Conservation (phyloP, 192 early-diverging fungal genomes). For the Backusella circina region DNA sequence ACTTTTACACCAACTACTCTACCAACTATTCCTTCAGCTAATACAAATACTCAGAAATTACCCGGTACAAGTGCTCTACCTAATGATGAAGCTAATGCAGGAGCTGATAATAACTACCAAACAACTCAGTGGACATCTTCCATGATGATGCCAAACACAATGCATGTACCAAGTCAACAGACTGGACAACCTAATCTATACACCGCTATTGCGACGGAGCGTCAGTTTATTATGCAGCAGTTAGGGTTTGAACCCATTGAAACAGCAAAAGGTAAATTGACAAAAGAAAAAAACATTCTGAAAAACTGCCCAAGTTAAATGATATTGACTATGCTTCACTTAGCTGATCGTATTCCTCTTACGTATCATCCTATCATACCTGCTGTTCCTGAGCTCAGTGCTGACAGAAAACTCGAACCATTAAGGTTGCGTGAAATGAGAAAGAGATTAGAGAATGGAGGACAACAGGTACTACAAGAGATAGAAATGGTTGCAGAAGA, state of each 20-base stretch:
- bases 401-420: slow-evolving; percentile 71
- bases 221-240: slow-evolving; percentile 29
- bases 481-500: slow-evolving; percentile 77
- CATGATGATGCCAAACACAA: slow-evolving; percentile 37
- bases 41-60: neutral
- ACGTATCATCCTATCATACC: slow-evolving; percentile 67
- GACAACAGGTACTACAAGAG: slow-evolving; percentile 54
- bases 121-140: slow-evolving; percentile 23
- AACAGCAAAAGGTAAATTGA: slow-evolving; percentile 1
- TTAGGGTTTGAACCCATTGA: slow-evolving; percentile 2
- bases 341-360: slow-evolving; percentile 39
- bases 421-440: slow-evolving; percentile 84
- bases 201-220: slow-evolving; percentile 26
- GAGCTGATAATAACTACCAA: slow-evolving; percentile 2
- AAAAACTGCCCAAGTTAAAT: neutral
- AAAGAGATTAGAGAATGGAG: slow-evolving; percentile 72
- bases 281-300: neutral
- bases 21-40: neutral
- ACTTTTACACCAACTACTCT: neutral
- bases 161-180: slow-evolving; percentile 26
- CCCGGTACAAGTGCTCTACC: neutral
- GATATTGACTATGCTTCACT: neutral
- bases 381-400: slow-evolving; percentile 64
- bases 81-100: neutral
- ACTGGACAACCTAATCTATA: neutral